Conservation (phyloP, 208 protist genomes). For the Leptomonas pyrrhocoris region DNA sequence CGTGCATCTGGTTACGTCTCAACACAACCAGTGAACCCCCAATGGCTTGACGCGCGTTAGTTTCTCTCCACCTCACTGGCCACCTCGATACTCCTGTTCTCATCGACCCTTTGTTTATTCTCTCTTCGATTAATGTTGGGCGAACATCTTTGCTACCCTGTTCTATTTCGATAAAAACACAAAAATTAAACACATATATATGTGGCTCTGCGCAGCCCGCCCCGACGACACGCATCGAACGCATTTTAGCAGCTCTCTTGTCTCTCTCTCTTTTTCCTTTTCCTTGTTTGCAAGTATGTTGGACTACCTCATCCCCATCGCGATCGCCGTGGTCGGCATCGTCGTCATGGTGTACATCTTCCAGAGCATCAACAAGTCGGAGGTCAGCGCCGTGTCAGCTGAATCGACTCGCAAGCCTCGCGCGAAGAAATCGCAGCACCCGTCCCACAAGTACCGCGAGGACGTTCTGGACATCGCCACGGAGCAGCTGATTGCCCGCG, state of each 20-base stretch:
- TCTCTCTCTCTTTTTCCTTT: constrained; percentile 9
- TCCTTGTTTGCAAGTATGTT: constrained; percentile 35
- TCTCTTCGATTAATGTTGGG: no score
- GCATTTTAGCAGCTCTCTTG: not conserved
- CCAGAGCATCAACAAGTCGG: constrained; percentile 47
- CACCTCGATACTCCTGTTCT: no score
- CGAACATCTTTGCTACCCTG: no score
- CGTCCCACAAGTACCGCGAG: constrained; percentile 46
- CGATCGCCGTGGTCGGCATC: constrained; percentile 57
- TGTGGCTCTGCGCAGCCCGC: no score
- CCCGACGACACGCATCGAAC: no score
- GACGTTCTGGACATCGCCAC: constrained; percentile 57
- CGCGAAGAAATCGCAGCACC: constrained; percentile 37
- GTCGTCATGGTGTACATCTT: constrained; percentile 79
- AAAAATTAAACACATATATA: no score
- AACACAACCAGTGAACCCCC: no score
- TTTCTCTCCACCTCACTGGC: no score
- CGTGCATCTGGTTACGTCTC: no score
- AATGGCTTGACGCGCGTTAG: no score
- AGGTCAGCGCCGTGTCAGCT: constrained; percentile 23
- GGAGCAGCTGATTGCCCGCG: constrained; percentile 70
- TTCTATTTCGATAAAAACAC: no score
- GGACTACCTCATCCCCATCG: constrained; percentile 75
- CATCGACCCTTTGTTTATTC: no score
- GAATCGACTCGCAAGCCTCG: constrained; percentile 33